A percentile compares a stretch with the other conserved stretches of the same genome.
These are phyloP conservation scores for Martensiomyces pterosporus DNA, from an alignment of 192 early-diverging fungal species.

Conservation along the genomic window DNA sequence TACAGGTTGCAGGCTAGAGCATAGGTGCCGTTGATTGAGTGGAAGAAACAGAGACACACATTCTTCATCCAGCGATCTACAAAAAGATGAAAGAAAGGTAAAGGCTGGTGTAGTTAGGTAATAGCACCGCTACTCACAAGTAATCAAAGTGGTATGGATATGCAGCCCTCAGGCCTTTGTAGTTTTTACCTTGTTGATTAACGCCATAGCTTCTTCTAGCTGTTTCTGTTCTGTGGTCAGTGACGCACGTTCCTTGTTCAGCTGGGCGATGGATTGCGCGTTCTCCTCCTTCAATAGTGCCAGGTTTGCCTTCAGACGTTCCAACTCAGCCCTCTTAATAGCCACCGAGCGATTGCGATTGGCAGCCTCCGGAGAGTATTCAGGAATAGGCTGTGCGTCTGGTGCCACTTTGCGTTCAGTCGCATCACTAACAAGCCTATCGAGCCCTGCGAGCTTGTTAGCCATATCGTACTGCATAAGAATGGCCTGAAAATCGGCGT, in stretches of 20 bases:
- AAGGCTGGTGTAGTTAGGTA: too few species aligned
- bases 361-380: constrained; percentile 33
- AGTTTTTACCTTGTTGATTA: constrained; percentile 10
- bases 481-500: constrained; percentile 44
- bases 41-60: too few species aligned
- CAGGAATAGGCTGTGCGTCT: constrained; percentile 15
- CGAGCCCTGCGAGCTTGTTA: constrained; percentile 30
- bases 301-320: constrained; percentile 25
- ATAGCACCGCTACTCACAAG: too few species aligned
- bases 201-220: constrained; percentile 13
- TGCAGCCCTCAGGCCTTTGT: too few species aligned
- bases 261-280: constrained; percentile 4
- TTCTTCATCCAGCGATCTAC: too few species aligned
- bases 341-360: constrained; percentile 34
- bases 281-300: constrained; percentile 24
- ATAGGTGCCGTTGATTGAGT: too few species aligned
- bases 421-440: constrained; percentile 34
- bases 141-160: too few species aligned
- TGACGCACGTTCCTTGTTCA: constrained; percentile 10
- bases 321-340: constrained; percentile 38
- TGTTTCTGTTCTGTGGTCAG: constrained; percentile 15
- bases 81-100: too few species aligned
- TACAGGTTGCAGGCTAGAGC: too few species aligned
- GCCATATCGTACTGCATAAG: constrained; percentile 50
- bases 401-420: constrained; percentile 16